Conservation (phyloP, 306 rosid genomes). For the Rosa lucieae region DNA sequence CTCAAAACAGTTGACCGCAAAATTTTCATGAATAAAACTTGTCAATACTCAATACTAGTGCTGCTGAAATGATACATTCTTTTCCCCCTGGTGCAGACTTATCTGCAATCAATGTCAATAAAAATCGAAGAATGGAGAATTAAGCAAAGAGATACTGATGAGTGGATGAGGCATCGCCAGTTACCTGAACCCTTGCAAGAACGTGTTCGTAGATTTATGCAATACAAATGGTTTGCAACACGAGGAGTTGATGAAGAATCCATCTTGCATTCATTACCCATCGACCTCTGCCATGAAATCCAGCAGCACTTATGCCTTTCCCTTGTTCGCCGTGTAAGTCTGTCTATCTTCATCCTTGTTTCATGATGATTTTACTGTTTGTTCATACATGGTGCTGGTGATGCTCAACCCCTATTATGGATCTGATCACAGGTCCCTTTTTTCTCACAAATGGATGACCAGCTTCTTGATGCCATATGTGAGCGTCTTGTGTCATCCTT, state of each 20-base stretch:
- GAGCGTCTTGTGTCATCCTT: constrained; percentile 77
- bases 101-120: constrained; percentile 69
- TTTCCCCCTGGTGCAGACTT: constrained; percentile 48
- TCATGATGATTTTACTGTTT: not conserved
- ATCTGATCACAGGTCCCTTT: constrained; percentile 62
- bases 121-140: constrained; percentile 93
- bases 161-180: constrained; percentile 97
- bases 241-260: constrained; percentile 93
- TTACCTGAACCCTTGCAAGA: constrained; percentile 68
- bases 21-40: not conserved
- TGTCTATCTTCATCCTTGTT: not conserved
- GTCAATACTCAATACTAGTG: constrained; percentile 26
- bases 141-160: constrained; percentile 74
- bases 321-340: constrained; percentile 79
- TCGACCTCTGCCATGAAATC: constrained; percentile 84
- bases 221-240: constrained; percentile 81
- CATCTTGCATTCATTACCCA: constrained; percentile 59
- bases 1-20: not conserved
- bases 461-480: constrained; percentile 90
- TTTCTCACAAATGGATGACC: constrained; percentile 98
- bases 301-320: constrained; percentile 84
- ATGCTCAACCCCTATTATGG: not conserved
- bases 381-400: not conserved
- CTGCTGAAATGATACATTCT: constrained; percentile 7
- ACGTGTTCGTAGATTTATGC: constrained; percentile 81